Base-by-base conservation (phyloP, 2,329 filamentous ascomycete genomes). In the Biscogniauxia sp. region DNA sequence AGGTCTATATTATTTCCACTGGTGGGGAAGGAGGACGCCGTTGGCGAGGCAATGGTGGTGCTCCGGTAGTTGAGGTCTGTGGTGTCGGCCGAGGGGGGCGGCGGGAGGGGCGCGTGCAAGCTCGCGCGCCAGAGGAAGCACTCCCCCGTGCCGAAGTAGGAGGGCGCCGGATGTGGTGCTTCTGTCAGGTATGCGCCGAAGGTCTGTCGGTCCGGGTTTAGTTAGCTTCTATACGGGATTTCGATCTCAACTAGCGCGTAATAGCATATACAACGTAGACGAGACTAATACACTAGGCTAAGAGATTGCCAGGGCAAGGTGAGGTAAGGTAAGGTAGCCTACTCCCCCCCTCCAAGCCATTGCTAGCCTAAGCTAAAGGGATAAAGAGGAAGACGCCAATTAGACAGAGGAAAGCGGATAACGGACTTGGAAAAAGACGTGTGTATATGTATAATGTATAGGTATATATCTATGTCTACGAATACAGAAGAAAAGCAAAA, bases 131-230 rank as follows among this genome's bases (percentile, higher is more conserved):
- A 96, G 65, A 96, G 85, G 75, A 96, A 99, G 77, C 94, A 98
- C 76, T 99, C 95, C 70, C 95, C 95, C 13, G 92, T 97, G 70
- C 95, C 95, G 75, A 91, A 99, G 80, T 97, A 99, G 65, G 93
- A 90, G 2, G 92, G 78, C 1, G 87, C 81, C 0, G 92, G 91
- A 68, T 90, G 91, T 11, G 94, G 93, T 55, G 90, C 83, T 74
- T 99, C 94, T 56, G 92, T 96, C 57, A 98, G 86, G 75, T 98
- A 98, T 57, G 93, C 93, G 72, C 95, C 95, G 74, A 99, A 99
- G 51, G 92, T 84, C 84, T 89, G 64, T 28, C 15, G 11, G 26
- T 7, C 25, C 13, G 41, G n/a, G 41, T 37, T 45, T 54, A 51
- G 56, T 59, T 61, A 62, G 61, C 37, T 37, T 45, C 28, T 9